Base-by-base conservation (phyloP, 495 filamentous ascomycete species). In the Aspergillus sclerotioniger region DNA sequence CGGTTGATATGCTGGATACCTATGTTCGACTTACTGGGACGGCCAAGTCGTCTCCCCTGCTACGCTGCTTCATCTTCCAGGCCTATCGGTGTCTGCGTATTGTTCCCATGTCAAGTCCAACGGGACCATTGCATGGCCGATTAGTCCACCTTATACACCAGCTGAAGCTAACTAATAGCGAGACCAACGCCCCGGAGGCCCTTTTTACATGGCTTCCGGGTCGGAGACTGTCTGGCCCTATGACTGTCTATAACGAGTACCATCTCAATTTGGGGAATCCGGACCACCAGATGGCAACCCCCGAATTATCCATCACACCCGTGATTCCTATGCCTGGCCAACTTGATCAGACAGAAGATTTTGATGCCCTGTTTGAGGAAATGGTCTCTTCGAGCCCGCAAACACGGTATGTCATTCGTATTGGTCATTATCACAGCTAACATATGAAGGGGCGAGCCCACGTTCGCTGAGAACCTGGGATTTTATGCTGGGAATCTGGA, bases 391-490 rank as follows among this genome's bases (percentile, higher is more conserved):
- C 45, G 17, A 28, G 21, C 2, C 45, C 45, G 12, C 10, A 2
- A 13, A 19, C 8, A 6, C 19, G 45, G 45, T 48, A 48, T 6
- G 17, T 25, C 20, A 20, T 28, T 20, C 1, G 17, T 6, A 9
- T 20, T 12, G 4, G 9, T 6, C 5, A 25, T 28, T 48, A n/a
- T n/a, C 61, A 8, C 59, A 65, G 10, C 61, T 62, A 9, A 19
- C 60, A 2, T 60, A 32, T 48, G 57, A 59, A 65, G 65, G 32
- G 57, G 62, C 49, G 60, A 68, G 25, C 62, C 65, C 32, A 20
- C 51, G 8, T 70, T 70, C 45, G 66, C 68, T 9, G 63, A 70
- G 17, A 68, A 68, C 51, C 45, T 70, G 5, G 68, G 68, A 3
- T 67, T 70, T 31, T 66, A 63, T 49, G 60, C 62, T 16, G 66